Evolutionary conservation across 2,329 filamentous ascomycete species (phyloP), one percentile per base, ranked within the genome.

Genomic region (Paecilomyces fulvus): DNA sequence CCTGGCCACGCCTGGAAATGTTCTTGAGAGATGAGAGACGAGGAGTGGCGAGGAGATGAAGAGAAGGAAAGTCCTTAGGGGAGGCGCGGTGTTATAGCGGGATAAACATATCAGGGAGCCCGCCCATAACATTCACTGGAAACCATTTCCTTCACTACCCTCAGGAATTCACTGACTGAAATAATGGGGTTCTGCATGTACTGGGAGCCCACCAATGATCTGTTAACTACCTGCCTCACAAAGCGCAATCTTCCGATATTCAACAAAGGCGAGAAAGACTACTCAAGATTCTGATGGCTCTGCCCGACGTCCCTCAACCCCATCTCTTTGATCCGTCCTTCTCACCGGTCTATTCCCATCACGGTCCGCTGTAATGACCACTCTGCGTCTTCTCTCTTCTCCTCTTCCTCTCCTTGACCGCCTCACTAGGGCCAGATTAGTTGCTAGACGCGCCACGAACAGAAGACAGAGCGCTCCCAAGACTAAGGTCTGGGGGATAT

Each of bases 401-500:
- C 58, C 58, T 17, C 51, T 37, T 17, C 60, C 64, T 56, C 65
- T 59, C 50, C 65, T 61, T 5, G 51, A 56, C 46, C 68, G 62
- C 55, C 66, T n/a, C 17, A 63, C 61, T 23, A 70, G 67, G 30
- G 66, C 28, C 12, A 66, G 59, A 33, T 70, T 69, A 52, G 64
- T 56, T 17, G 62, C 66, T 37, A 71, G 58, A 50, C 70, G 70
- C 2, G 62, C 63, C 23, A 65, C 53, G 25, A 72, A 68, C 9
- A 71, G 62, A 3, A 63, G 61, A 10, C 71, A 51, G 20, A 73
- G 69, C 2, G 66, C 60, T 6, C 65, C 69, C 43, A 72, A 54
- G 2, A 73, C 65, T 21, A 72, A 51, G 9, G 67, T 69, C 37
- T 70, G 70, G 17, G 69, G 61, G 43, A 73, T 53, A 52, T 68